phyloP scores from a whole-genome alignment of 129 eudicot genomes.

The Flaveria ramosissima region DNA sequence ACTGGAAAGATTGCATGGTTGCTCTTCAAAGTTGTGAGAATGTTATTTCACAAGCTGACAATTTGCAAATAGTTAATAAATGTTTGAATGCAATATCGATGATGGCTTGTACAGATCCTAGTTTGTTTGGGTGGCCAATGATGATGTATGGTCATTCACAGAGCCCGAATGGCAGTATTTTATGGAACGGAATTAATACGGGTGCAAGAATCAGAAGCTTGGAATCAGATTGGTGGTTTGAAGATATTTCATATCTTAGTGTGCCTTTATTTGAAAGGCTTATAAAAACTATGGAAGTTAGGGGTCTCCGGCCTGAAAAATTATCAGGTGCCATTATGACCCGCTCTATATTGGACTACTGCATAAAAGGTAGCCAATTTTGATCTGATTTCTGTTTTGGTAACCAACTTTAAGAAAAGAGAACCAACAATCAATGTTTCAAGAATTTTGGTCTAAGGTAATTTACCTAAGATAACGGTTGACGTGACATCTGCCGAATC shows the following conservation, averaged over 20 bases:
- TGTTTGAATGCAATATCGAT: slow-evolving; percentile 66
- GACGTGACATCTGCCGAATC: background rate
- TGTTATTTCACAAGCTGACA: slow-evolving; percentile 56
- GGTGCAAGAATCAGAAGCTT: slow-evolving; percentile 82
- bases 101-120: slow-evolving; percentile 88
- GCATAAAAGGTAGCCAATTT: background rate
- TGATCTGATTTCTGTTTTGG: background rate
- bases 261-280: slow-evolving; percentile 71
- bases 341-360: background rate
- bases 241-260: slow-evolving; percentile 78
- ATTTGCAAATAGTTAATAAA: slow-evolving; percentile 60
- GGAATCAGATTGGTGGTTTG: slow-evolving; percentile 98
- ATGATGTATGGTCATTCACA: slow-evolving; percentile 92
- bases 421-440: background rate
- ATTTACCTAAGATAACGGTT: background rate
- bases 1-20: slow-evolving; percentile 89
- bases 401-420: slow-evolving; percentile 2
- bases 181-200: slow-evolving; percentile 95
- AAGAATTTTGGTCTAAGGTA: background rate
- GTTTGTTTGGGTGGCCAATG: slow-evolving; percentile 99
- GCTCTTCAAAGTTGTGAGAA: slow-evolving; percentile 84
- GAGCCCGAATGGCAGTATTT: slow-evolving; percentile 97
- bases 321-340: slow-evolving; percentile 55
- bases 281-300: slow-evolving; percentile 62
- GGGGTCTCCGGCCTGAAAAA: slow-evolving; percentile 77